Evolutionary conservation across 768 basidiomycete genomes (phyloP).

Genomic region (Galerina marginata): DNA sequence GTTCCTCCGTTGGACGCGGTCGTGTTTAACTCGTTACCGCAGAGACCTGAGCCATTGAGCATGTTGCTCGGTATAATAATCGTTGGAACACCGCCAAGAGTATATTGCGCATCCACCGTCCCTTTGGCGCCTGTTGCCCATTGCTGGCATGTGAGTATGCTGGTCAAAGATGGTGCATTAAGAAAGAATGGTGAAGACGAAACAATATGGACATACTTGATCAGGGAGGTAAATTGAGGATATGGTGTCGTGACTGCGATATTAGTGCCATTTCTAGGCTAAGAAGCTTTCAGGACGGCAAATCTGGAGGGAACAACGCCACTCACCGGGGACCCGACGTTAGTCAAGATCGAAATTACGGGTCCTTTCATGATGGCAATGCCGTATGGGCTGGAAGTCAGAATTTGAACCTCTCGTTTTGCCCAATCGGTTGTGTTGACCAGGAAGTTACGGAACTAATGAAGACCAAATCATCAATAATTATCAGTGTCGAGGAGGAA

Average conservation of each 20-base stretch:
- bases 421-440: constrained; percentile 60
- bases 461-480: background rate
- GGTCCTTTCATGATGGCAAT: constrained; percentile 71
- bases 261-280: constrained; percentile 59
- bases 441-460: constrained; percentile 70
- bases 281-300: constrained; percentile 7
- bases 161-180: constrained; percentile 22
- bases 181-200: background rate
- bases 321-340: constrained; percentile 74
- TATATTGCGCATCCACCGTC: constrained; percentile 65
- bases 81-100: constrained; percentile 62
- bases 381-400: constrained; percentile 54
- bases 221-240: constrained; percentile 48
- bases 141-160: constrained; percentile 69
- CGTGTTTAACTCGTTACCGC: constrained; percentile 31
- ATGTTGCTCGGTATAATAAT: constrained; percentile 53
- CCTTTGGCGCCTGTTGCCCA: constrained; percentile 73
- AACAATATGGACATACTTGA: constrained; percentile 50
- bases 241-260: constrained; percentile 66
- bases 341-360: constrained; percentile 67
- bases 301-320: background rate
- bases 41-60: constrained; percentile 45
- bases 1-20: constrained; percentile 27
- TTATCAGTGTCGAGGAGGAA: background rate
- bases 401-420: constrained; percentile 53